Conservation (phyloP, 2,329 filamentous ascomycete species). For the Scopulariopsis brevicaulis region DNA sequence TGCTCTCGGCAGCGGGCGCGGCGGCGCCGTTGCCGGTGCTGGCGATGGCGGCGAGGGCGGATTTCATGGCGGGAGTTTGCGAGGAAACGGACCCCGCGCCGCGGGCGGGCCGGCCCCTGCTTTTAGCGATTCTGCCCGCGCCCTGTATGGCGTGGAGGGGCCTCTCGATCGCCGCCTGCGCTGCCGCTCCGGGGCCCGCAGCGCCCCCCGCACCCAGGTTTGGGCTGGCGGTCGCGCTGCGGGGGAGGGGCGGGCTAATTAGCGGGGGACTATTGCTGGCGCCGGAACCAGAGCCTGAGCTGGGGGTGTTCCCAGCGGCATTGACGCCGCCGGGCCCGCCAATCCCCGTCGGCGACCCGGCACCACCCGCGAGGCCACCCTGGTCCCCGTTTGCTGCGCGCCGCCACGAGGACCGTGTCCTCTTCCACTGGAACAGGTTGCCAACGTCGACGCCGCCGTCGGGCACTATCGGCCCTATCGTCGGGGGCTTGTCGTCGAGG, state of each 20-base stretch:
- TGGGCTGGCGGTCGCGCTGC: neutral
- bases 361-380: neutral
- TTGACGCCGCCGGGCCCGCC: neutral
- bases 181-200: neutral
- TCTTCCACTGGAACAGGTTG: conserved; percentile 4
- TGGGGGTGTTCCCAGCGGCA: neutral
- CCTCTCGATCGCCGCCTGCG: neutral
- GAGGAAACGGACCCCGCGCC: neutral
- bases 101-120: conserved; percentile 1
- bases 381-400: neutral
- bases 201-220: neutral
- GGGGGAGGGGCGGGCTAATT: neutral
- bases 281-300: neutral
- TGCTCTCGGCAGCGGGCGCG: conserved; percentile 7
- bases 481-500: neutral
- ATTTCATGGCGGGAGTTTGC: neutral
- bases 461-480: neutral
- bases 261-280: neutral
- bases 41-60: neutral
- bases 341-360: too few species aligned
- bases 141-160: conserved; percentile 4
- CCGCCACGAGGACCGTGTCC: conserved; percentile 4
- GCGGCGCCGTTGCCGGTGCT: neutral
- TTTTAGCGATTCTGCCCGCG: conserved; percentile 4
- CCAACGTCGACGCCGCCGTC: neutral